A percentile compares a stretch with the other conserved stretches of the same genome.
These are phyloP conservation scores for Pythium volutum DNA, from an alignment of 352 stramenopile species.

Conservation along the genomic window DNA sequence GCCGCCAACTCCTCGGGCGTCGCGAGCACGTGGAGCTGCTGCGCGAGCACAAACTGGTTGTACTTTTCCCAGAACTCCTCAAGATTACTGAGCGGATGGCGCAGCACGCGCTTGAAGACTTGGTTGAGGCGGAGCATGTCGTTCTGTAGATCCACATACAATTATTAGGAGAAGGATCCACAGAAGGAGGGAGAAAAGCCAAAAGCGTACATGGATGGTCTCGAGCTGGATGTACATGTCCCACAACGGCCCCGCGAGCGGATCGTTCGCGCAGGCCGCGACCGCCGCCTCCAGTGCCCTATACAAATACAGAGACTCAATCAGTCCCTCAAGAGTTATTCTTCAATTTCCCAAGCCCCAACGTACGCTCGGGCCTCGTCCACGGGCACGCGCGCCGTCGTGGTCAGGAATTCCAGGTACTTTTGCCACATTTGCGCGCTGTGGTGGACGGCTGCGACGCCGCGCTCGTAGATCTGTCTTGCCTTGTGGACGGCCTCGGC, in stretches of 20 bases:
- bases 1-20: slow-evolving; percentile 60
- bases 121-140: slow-evolving; percentile 77
- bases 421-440: slow-evolving; percentile 87
- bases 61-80: slow-evolving; percentile 87
- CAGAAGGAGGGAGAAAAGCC: background rate
- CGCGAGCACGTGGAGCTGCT: slow-evolving; percentile 59
- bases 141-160: slow-evolving; percentile 42
- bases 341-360: background rate
- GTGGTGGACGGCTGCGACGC: slow-evolving; percentile 53
- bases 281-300: slow-evolving; percentile 57
- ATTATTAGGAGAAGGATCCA: background rate
- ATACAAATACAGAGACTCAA: slow-evolving; percentile 11
- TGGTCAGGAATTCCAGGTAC: slow-evolving; percentile 77
- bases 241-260: slow-evolving; percentile 66
- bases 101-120: slow-evolving; percentile 79
- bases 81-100: slow-evolving; percentile 67
- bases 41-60: slow-evolving; percentile 78
- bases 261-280: slow-evolving; percentile 56
- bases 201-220: slow-evolving; percentile 58
- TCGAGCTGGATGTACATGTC: slow-evolving; percentile 78
- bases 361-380: slow-evolving; percentile 61
- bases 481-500: slow-evolving; percentile 47
- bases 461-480: slow-evolving; percentile 62
- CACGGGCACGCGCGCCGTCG: slow-evolving; percentile 48
- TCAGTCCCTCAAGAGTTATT: background rate